A percentile compares a stretch with the other conserved stretches of the same genome.
Conservation (phyloP, 1,139 yeast species). For the Diutina siamensis region DNA sequence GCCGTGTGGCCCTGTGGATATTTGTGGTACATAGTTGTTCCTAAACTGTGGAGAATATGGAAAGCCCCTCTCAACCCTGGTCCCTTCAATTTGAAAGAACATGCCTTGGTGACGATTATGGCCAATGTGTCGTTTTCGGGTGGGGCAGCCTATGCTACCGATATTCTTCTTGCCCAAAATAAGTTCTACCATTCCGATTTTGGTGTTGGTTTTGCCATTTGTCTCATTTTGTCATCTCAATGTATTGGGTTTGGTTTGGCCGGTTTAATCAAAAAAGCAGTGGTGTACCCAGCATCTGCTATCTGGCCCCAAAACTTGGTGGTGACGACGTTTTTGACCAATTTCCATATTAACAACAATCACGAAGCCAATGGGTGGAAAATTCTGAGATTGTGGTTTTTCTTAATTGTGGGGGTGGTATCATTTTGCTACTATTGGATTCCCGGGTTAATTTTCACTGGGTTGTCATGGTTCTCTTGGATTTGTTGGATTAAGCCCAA, state of each 20-base stretch:
- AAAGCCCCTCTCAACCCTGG: slow-evolving; percentile 45
- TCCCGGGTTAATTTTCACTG: slow-evolving; percentile 25
- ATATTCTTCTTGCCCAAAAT: slow-evolving; percentile 45
- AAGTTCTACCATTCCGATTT: slow-evolving; percentile 36
- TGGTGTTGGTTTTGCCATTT: slow-evolving; percentile 40
- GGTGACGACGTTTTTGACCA: slow-evolving; percentile 38
- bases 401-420: slow-evolving; percentile 9
- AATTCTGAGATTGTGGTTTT: slow-evolving; percentile 16
- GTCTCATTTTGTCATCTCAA: slow-evolving; percentile 45
- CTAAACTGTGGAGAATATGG: slow-evolving; percentile 29
- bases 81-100: slow-evolving; percentile 56
- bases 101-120: slow-evolving; percentile 53
- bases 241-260: slow-evolving; percentile 57
- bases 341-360: slow-evolving; percentile 45
- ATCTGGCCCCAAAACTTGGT: slow-evolving; percentile 57
- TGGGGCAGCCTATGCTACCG: slow-evolving; percentile 54
- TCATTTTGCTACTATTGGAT: slow-evolving; percentile 26
- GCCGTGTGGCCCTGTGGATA: slow-evolving; percentile 55
- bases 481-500: slow-evolving; percentile 22
- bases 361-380: slow-evolving; percentile 31
- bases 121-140: slow-evolving; percentile 40
- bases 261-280: slow-evolving; percentile 43
- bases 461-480: slow-evolving; percentile 18
- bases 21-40: slow-evolving; percentile 37
- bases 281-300: slow-evolving; percentile 52